A percentile compares a stretch with the other conserved stretches of the same genome.
Conservation (phyloP, 768 basidiomycete species). For the Leccinum ochraceum region DNA sequence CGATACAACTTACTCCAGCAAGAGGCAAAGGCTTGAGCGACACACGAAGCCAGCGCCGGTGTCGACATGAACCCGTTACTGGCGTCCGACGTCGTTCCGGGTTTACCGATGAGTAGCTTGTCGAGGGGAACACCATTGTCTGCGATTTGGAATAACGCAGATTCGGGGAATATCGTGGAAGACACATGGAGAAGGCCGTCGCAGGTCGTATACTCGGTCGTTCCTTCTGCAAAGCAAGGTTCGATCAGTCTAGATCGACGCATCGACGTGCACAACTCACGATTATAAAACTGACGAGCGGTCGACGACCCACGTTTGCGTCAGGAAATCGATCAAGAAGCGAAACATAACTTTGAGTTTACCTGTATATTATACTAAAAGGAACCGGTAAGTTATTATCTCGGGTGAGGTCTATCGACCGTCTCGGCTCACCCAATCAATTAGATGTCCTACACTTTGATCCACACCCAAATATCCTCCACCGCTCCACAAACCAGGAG, state of each 20-base stretch:
- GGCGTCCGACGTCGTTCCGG: constrained; percentile 38
- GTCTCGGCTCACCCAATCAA: constrained; percentile 39
- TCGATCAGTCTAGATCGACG: neutral
- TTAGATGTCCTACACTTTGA: constrained; percentile 37
- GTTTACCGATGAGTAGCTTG: constrained; percentile 66
- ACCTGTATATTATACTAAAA: constrained; percentile 1
- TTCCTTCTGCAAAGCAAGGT: constrained; percentile 32
- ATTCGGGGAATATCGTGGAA: neutral
- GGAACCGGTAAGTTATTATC: neutral
- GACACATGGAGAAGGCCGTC: neutral
- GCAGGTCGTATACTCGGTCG: constrained; percentile 32
- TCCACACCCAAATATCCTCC: constrained; percentile 38
- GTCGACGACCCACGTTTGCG: neutral
- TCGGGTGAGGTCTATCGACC: neutral
- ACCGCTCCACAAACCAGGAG: neutral
- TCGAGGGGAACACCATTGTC: constrained; percentile 45
- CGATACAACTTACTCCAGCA: constrained; percentile 2
- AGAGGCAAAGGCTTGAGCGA: constrained; percentile 42
- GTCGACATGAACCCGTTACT: constrained; percentile 57
- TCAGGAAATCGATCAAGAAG: neutral
- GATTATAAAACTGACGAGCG: constrained; percentile 14
- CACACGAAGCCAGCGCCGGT: constrained; percentile 55
- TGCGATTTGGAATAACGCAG: neutral
- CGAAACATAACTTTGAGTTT: neutral
- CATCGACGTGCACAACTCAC: neutral